A percentile compares a stretch with the other conserved stretches of the same genome.
These are phyloP conservation scores for Lophium mytilinum DNA, from an alignment of 495 filamentous ascomycete species.

Conservation along the genomic window DNA sequence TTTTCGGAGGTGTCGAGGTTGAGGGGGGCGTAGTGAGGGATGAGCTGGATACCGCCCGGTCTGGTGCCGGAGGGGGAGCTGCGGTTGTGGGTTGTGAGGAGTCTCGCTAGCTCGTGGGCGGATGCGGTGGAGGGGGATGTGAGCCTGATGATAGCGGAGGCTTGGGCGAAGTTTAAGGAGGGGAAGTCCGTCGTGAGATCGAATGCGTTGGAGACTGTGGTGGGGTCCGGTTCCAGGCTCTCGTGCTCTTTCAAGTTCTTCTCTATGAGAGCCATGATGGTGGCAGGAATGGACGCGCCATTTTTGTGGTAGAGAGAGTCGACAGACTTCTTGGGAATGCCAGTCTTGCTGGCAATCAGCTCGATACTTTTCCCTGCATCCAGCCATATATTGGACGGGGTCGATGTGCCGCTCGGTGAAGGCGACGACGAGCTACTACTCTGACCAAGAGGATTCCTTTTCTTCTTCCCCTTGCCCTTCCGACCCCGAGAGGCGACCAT, in stretches of 20 bases:
- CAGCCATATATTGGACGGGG: slow-evolving; percentile 47
- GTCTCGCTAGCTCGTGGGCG: slow-evolving; percentile 52
- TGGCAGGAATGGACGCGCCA: slow-evolving; percentile 47
- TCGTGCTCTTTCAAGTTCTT: slow-evolving; percentile 32
- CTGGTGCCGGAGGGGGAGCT: background rate
- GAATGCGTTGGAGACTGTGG: slow-evolving; percentile 40
- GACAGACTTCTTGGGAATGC: slow-evolving; percentile 44
- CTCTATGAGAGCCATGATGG: slow-evolving; percentile 47
- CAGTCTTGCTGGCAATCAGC: slow-evolving; percentile 46
- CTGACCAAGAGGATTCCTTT: slow-evolving; percentile 5
- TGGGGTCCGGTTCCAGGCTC: slow-evolving; percentile 30
- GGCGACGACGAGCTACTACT: slow-evolving; percentile 8
- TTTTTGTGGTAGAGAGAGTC: slow-evolving; percentile 55
- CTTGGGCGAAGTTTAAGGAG: slow-evolving; percentile 35
- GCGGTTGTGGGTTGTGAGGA: slow-evolving; percentile 30
- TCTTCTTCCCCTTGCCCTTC: slow-evolving; percentile 40
- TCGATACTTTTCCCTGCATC: slow-evolving; percentile 48
- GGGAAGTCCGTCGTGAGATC: slow-evolving; percentile 50
- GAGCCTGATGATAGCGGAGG: slow-evolving; percentile 46
- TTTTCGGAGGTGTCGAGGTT: slow-evolving; percentile 2
- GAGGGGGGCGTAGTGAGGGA: slow-evolving; percentile 34
- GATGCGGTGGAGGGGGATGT: slow-evolving; percentile 48
- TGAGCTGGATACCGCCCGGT: slow-evolving; percentile 28
- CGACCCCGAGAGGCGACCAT: slow-evolving; percentile 34
- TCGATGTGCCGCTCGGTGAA: background rate